Evolutionary conservation across 2,329 filamentous ascomycete species (phyloP).

Genomic region (Penicillium sp.): DNA sequence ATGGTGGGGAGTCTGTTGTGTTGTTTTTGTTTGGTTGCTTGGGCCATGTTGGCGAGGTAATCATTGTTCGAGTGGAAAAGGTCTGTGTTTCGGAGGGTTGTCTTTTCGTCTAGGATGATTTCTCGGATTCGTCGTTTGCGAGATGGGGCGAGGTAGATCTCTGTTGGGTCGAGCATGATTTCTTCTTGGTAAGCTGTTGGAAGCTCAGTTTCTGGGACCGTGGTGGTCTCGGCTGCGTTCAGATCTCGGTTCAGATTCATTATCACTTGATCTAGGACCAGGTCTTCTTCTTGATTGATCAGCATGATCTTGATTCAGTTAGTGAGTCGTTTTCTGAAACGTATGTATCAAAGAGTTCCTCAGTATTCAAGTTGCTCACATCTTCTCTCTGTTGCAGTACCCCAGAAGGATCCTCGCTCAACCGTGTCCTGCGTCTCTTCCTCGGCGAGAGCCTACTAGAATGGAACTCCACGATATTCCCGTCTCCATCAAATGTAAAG

Average conservation of each 20-base stretch:
- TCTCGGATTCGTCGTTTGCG: constrained; percentile 23
- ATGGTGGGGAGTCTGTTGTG: constrained; percentile 46
- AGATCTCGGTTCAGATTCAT: background rate
- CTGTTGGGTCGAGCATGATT: background rate
- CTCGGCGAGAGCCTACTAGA: constrained; percentile 13
- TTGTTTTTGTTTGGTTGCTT: constrained; percentile 50
- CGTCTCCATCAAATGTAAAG: constrained; percentile 66
- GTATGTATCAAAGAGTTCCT: background rate
- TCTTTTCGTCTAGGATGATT: constrained; percentile 53
- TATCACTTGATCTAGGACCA: background rate
- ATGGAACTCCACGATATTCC: constrained; percentile 58
- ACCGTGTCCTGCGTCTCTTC: constrained; percentile 9
- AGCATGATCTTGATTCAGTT: background rate
- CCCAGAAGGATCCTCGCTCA: background rate
- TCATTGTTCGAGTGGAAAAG: constrained; percentile 61
- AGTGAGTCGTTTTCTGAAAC: background rate
- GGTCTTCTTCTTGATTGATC: background rate
- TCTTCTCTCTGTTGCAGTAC: background rate
- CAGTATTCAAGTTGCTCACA: constrained; percentile 3
- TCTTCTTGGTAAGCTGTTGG: background rate
- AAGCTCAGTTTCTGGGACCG: background rate
- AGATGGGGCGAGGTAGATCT: background rate
- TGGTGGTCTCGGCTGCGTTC: background rate
- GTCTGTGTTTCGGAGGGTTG: constrained; percentile 60
- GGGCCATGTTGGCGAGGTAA: constrained; percentile 65